These are phyloP conservation scores for Ogataea minuta DNA, from an alignment of 805 yeast species.

Conservation along the genomic window DNA sequence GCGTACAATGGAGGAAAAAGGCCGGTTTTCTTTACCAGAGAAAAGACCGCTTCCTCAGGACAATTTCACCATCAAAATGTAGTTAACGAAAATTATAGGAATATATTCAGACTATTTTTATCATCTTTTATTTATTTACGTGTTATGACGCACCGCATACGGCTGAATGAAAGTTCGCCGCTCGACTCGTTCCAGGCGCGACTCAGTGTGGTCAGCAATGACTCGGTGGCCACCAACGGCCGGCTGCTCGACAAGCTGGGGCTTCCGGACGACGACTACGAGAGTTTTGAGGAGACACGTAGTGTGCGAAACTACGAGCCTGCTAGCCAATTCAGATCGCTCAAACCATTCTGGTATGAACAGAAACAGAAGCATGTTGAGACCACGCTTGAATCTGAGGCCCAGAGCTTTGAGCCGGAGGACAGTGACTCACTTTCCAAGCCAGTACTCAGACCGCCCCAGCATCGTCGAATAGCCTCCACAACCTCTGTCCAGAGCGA, in stretches of 20 bases:
- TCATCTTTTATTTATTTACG: conserved; percentile 4
- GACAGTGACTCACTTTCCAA: conserved; percentile 10
- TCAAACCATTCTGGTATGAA: conserved; percentile 27
- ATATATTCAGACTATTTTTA: background rate
- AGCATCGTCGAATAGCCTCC: conserved; percentile 8
- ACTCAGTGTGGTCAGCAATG: conserved; percentile 25
- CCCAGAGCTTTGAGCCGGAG: conserved; percentile 11
- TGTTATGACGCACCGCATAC: conserved; percentile 10
- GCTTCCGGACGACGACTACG: conserved; percentile 33
- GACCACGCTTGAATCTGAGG: conserved; percentile 10
- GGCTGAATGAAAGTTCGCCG: conserved; percentile 5
- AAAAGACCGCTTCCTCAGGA: conserved; percentile 30
- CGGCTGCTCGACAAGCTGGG: conserved; percentile 34
- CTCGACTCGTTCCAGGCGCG: conserved; percentile 8
- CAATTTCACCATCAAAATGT: conserved; percentile 18
- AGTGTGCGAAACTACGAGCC: conserved; percentile 21
- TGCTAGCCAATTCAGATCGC: conserved; percentile 32
- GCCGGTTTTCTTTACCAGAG: conserved; percentile 30
- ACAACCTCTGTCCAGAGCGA: background rate
- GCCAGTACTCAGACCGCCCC: conserved; percentile 5
- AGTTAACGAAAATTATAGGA: background rate
- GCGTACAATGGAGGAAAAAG: conserved; percentile 33
- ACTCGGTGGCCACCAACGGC: conserved; percentile 31
- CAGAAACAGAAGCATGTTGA: conserved; percentile 12
- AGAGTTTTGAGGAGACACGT: conserved; percentile 14